A percentile compares a stretch with the other conserved stretches of the same genome.
Evolutionary conservation across 306 rosid genomes (phyloP).

Genomic region (Trifolium dubium): DNA sequence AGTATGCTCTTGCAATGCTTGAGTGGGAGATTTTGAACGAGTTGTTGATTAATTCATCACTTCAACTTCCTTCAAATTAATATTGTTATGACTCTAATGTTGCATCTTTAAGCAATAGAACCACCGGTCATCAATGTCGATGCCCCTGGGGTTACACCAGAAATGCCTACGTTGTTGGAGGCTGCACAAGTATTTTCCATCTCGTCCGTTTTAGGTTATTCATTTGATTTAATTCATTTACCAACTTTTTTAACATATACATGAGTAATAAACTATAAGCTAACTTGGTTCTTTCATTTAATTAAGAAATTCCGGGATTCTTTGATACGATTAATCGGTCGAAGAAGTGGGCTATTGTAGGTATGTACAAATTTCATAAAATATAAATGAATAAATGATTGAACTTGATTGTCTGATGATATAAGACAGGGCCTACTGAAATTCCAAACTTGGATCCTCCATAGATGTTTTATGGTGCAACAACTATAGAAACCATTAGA

Average conservation of each 20-base stretch:
- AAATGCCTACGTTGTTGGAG: conserved; percentile 15
- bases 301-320: not conserved
- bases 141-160: not conserved
- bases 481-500: too few species aligned
- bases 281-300: conserved; percentile 13
- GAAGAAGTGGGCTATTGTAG: conserved; percentile 37
- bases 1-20: conserved; percentile 33
- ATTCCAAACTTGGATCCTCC: too few species aligned
- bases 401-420: too few species aligned
- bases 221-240: too few species aligned
- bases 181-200: conserved; percentile 26
- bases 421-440: too few species aligned
- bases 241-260: not conserved
- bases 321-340: not conserved
- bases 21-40: conserved; percentile 22
- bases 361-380: conserved; percentile 25
- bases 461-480: too few species aligned
- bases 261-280: not conserved
- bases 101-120: not conserved
- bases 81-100: not conserved
- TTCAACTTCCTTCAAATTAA: not conserved
- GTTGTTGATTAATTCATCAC: not conserved
- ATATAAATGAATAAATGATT: too few species aligned
- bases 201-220: not conserved
- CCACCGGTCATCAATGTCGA: not conserved